Base-by-base conservation (phyloP, 208 protist genomes). In the Leishmania tropica region DNA sequence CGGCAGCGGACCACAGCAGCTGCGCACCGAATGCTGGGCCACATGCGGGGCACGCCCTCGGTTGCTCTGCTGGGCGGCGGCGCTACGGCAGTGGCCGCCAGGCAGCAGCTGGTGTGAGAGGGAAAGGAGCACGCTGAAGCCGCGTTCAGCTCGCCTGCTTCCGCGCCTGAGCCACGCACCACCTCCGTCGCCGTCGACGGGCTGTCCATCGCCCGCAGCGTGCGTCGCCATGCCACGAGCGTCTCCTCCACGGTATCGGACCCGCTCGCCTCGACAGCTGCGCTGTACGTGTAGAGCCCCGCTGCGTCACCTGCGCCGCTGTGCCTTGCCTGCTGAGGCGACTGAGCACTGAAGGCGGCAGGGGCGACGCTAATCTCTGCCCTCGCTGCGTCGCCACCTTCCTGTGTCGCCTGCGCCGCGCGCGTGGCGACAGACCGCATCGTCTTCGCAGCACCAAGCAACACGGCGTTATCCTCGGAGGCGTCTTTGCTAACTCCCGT, bases 201-300 rank as follows among this genome's bases (percentile, higher is more conserved):
- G 67, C 56, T 73, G 31, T 75, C 68, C 72, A 80, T 73, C 5
- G 40, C 67, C 19, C 21, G 24, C 74, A 86, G 65, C 11, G 68
- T 86, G 58, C 56, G 54, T 45, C 62, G 78, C 83, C 83, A 86
- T 60, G 67, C 21, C 31, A 45, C 78, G 2, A 82, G 40, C n/a
- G 68, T 68, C 8, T 65, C 78, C 31, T 75, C 72, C 7, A 73
- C 42, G 47, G n/a, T 62, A 31, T 53, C 64, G n/a, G 40, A 37
- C 60, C 51, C 21, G 37, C 47, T 53, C 1, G 78, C 75, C 2
- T 76, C 78, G 6, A 83, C 83, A 5, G 68, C 83, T 67, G 78
- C 64, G 51, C 82, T 79, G 45, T 80, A 86, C 10, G 78, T 83
- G 78, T 80, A 82, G 75, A 47, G 35, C 37, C 51, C 21, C 74